Evolutionary conservation across 345 rosid species (phyloP).

Genomic region (Eucalyptus cladocalyx): DNA sequence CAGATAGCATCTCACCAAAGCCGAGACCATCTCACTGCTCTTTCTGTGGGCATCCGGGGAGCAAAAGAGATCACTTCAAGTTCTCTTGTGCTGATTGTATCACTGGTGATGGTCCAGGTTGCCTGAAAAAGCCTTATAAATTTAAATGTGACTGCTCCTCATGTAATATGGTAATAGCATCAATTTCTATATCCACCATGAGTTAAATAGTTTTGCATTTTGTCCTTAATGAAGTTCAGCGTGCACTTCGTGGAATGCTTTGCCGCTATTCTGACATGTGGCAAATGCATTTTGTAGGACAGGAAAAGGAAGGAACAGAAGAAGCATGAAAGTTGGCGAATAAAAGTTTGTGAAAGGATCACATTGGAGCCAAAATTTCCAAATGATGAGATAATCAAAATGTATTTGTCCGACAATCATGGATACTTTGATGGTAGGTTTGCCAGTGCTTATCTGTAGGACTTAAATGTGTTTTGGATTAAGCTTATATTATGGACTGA

Average conservation of each 20-base stretch:
- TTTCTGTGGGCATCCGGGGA: conserved; percentile 87
- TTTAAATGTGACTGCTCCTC: conserved; percentile 59
- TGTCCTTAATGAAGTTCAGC: background rate
- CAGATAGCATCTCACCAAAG: conserved; percentile 17
- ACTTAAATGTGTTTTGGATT: background rate
- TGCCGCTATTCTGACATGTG: background rate
- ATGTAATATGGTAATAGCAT: conserved; percentile 35
- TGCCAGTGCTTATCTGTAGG: background rate
- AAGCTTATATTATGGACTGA: background rate
- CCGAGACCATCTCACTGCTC: conserved; percentile 63
- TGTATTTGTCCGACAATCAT: conserved; percentile 43
- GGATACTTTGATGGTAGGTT: conserved; percentile 36
- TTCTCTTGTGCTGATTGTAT: conserved; percentile 54
- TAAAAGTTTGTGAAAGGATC: conserved; percentile 67
- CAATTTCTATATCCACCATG: background rate
- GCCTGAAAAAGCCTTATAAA: conserved; percentile 43
- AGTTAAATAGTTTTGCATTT: background rate
- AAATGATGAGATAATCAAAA: conserved; percentile 46
- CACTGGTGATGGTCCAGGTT: conserved; percentile 22
- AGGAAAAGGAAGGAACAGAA: conserved; percentile 42
- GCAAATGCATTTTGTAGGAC: conserved; percentile 9
- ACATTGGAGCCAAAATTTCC: conserved; percentile 45
- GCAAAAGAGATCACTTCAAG: conserved; percentile 51
- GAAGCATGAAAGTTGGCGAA: conserved; percentile 51
- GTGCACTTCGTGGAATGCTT: background rate